phyloP scores from a whole-genome alignment of 2,329 filamentous ascomycete genomes.

The Didymella pomorum region DNA sequence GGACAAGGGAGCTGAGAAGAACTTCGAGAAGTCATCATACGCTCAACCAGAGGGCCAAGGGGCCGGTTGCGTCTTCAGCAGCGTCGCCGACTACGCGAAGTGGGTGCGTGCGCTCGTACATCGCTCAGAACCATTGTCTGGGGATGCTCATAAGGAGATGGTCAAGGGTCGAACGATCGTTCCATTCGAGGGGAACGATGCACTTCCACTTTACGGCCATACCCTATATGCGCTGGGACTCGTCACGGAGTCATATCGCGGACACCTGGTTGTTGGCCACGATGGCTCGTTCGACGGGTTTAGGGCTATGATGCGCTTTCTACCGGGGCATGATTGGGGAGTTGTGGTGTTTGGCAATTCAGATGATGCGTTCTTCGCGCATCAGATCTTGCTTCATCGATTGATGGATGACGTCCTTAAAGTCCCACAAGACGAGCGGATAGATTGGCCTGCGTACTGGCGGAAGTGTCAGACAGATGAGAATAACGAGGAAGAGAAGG shows the following conservation, averaged over 20 bases:
- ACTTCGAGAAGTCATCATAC: constrained; percentile 20
- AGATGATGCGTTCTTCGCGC: constrained; percentile 11
- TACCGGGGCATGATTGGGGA: constrained; percentile 24
- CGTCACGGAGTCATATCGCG: constrained; percentile 21
- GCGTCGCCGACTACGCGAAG: constrained; percentile 31
- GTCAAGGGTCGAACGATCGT: constrained; percentile 22
- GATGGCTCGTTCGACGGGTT: constrained; percentile 23
- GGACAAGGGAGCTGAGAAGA: constrained; percentile 4
- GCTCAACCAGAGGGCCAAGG: constrained; percentile 30
- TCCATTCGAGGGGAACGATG: constrained; percentile 14
- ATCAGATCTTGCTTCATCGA: constrained; percentile 18
- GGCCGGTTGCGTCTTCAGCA: constrained; percentile 34
- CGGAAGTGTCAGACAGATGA: constrained; percentile 6
- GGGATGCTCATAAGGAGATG: constrained; percentile 26
- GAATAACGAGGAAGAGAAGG: constrained; percentile 1
- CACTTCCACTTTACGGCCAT: constrained; percentile 17
- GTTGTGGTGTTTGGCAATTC: constrained; percentile 22
- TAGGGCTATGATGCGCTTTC: constrained; percentile 15
- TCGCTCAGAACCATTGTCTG: constrained; percentile 15
- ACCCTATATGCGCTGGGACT: constrained; percentile 23
- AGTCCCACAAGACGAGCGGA: not conserved
- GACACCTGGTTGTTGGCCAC: constrained; percentile 19
- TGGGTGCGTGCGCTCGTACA: constrained; percentile 38
- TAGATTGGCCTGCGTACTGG: constrained; percentile 16
- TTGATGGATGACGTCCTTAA: constrained; percentile 16